Conservation (phyloP, 2,329 filamentous ascomycete genomes). For the Aspergillus sp. region DNA sequence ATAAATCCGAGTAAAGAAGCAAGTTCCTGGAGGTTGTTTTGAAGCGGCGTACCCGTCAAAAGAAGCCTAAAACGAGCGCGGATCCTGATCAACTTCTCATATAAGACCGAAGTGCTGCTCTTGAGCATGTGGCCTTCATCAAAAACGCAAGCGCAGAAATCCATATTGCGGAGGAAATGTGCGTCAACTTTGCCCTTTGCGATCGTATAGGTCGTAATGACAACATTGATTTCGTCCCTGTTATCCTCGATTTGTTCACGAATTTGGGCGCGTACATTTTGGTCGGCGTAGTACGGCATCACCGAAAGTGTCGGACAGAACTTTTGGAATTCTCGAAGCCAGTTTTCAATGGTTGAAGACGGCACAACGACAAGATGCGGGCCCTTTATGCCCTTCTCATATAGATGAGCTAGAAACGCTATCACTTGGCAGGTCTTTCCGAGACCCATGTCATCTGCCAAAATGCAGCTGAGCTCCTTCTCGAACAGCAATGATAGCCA, state of each 20-base stretch:
- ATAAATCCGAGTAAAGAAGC: slow-evolving; percentile 91
- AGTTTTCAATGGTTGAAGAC: slow-evolving; percentile 91
- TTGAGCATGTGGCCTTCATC: slow-evolving; percentile 95
- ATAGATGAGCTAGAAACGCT: slow-evolving; percentile 80
- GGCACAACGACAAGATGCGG: slow-evolving; percentile 87
- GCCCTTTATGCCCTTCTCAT: slow-evolving; percentile 66
- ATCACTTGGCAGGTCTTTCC: slow-evolving; percentile 98
- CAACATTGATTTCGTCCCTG: slow-evolving; percentile 64
- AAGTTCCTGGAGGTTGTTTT: slow-evolving; percentile 94
- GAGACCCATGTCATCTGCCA: slow-evolving; percentile 94
- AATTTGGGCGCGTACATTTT: slow-evolving; percentile 66
- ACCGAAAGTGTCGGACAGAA: slow-evolving; percentile 80
- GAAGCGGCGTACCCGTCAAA: slow-evolving; percentile 85
- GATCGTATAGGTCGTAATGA: slow-evolving; percentile 72
- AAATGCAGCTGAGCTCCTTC: slow-evolving; percentile 78
- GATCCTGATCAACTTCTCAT: slow-evolving; percentile 75
- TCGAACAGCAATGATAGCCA: slow-evolving; percentile 86
- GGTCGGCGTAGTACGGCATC: slow-evolving; percentile 69
- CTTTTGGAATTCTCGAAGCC: slow-evolving; percentile 83
- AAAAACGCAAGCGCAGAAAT: slow-evolving; percentile 68
- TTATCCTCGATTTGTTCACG: slow-evolving; percentile 66
- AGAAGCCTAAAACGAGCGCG: slow-evolving; percentile 80
- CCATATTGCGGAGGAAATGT: slow-evolving; percentile 60
- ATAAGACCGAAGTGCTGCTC: slow-evolving; percentile 79
- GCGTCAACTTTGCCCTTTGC: slow-evolving; percentile 62